Conservation (phyloP, 164 flowering plant species). For the Litsea cubeba region DNA sequence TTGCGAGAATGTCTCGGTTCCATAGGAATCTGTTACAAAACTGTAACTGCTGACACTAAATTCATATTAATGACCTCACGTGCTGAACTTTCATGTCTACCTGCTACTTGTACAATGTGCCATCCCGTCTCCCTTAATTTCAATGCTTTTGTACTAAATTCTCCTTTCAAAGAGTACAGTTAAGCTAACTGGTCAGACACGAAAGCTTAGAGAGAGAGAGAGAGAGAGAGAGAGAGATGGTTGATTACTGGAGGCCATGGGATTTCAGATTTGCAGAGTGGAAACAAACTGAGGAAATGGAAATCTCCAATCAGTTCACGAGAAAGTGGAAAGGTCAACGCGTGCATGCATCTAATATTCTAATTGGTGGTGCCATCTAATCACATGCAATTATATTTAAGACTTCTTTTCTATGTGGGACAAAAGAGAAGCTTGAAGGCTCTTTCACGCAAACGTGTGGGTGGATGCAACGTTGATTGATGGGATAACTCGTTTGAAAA, state of each 20-base stretch:
- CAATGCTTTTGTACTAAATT: not conserved
- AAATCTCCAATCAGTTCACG: not conserved
- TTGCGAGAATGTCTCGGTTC: too few species aligned
- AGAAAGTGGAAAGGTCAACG: not conserved
- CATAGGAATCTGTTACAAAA: too few species aligned
- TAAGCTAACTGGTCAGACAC: not conserved
- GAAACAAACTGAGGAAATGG: not conserved
- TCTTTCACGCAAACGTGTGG: constrained; percentile 1
- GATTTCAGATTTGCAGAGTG: not conserved
- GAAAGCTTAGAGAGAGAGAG: not conserved
- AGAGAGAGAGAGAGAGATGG: not conserved
- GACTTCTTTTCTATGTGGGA: not conserved
- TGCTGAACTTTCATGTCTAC: not conserved
- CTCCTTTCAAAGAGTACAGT: not conserved
- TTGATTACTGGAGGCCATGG: not conserved
- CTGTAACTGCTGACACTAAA: too few species aligned
- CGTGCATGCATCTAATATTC: not conserved
- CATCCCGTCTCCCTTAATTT: not conserved
- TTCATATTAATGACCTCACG: too few species aligned
- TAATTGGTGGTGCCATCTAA: not conserved
- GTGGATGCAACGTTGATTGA: not conserved
- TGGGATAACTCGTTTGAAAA: not conserved
- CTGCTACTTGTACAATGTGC: not conserved
- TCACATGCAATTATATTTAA: not conserved
- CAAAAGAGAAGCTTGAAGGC: not conserved